phyloP scores from a whole-genome alignment of 192 early-diverging fungal genomes.

The Coemansia sp. region DNA sequence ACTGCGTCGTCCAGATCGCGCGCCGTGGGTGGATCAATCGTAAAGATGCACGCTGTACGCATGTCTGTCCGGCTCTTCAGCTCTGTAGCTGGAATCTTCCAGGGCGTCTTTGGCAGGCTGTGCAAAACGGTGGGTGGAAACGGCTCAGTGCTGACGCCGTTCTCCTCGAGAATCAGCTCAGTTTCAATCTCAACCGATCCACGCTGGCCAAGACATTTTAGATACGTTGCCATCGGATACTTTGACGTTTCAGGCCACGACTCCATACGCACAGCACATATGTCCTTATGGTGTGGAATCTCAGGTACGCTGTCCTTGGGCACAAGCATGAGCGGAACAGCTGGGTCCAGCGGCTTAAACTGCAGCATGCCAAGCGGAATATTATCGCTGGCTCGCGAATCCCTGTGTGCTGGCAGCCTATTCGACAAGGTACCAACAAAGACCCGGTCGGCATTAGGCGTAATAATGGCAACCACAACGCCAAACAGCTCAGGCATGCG shows the following conservation, averaged over 20 bases:
- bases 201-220: constrained; percentile 68
- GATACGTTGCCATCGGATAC: constrained; percentile 19
- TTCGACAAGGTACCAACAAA: constrained; percentile 27
- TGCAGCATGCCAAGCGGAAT: constrained; percentile 17
- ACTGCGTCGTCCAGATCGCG: constrained; percentile 56
- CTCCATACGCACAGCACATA: constrained; percentile 25
- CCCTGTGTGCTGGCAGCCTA: background rate
- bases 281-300: no score
- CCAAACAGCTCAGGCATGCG: constrained; percentile 23
- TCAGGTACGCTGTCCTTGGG: background rate
- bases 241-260: constrained; percentile 18
- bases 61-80: constrained; percentile 71
- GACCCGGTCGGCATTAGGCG: constrained; percentile 19
- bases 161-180: constrained; percentile 77
- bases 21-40: constrained; percentile 76
- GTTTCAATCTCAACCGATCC: constrained; percentile 78
- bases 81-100: constrained; percentile 75
- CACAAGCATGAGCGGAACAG: constrained; percentile 35
- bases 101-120: constrained; percentile 75
- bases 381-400: constrained; percentile 1
- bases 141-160: constrained; percentile 67
- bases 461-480: constrained; percentile 27
- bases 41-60: constrained; percentile 70
- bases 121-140: constrained; percentile 73
- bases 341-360: constrained; percentile 28